A percentile compares a stretch with the other conserved stretches of the same genome.
Evolutionary conservation across 306 rosid genomes (phyloP).

Genomic region (Canavalia gladiata): DNA sequence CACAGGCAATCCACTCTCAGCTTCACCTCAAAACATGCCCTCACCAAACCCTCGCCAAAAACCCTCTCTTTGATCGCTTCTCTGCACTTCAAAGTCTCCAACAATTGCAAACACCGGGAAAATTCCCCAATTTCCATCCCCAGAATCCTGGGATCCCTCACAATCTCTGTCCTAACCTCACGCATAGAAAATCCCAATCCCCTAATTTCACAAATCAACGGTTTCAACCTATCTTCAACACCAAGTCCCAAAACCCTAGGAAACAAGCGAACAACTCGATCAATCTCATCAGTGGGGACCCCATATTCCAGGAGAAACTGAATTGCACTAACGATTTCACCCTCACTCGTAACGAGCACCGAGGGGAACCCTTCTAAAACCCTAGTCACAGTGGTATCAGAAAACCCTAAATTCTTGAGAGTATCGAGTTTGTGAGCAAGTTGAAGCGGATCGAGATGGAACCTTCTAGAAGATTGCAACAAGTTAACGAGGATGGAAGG

Average conservation of each 20-base stretch:
- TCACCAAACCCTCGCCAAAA: conserved; percentile 58
- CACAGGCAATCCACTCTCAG: conserved; percentile 81
- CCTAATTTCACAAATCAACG: conserved; percentile 66
- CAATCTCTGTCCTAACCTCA: conserved; percentile 60
- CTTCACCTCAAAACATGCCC: conserved; percentile 84
- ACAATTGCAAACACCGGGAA: conserved; percentile 65
- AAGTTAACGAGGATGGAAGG: conserved; percentile 61
- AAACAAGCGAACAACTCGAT: conserved; percentile 55
- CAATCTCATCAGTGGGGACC: conserved; percentile 55
- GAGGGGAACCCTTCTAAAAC: conserved; percentile 71
- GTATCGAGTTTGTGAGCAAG: conserved; percentile 40
- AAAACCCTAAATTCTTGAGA: conserved; percentile 66
- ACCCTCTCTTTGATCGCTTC: conserved; percentile 63
- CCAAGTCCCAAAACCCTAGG: conserved; percentile 75
- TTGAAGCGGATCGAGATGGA: conserved; percentile 56
- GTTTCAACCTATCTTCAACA: conserved; percentile 66
- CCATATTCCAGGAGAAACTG: conserved; percentile 62
- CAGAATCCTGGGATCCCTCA: conserved; percentile 70
- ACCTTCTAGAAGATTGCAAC: conserved; percentile 59
- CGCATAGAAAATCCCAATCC: conserved; percentile 64
- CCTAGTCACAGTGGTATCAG: conserved; percentile 43
- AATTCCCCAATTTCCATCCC: conserved; percentile 79
- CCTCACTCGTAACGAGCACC: conserved; percentile 52
- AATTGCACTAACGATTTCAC: conserved; percentile 49
- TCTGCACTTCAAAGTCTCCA: conserved; percentile 77